Conservation (phyloP, 2,329 filamentous ascomycete species). For the Colletotrichum acutatum region DNA sequence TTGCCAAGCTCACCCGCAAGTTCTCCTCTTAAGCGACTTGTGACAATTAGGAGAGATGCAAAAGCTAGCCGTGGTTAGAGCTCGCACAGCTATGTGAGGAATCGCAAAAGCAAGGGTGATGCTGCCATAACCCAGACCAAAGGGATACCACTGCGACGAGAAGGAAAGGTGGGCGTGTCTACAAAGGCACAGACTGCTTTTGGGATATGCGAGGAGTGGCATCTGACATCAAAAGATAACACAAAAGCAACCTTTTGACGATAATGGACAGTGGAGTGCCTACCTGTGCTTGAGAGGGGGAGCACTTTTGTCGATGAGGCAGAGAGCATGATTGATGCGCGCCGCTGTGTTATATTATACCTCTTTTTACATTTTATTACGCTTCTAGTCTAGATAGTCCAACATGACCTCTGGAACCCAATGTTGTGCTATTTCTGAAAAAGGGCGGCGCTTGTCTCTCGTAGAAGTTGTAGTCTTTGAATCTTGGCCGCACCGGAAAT, state of each 20-base stretch:
- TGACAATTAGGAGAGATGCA: not conserved
- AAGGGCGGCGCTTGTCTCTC: too few species aligned
- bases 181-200: not conserved
- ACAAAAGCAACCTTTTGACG: slow-evolving; percentile 28
- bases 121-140: not conserved
- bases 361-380: slow-evolving; percentile 22
- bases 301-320: not conserved
- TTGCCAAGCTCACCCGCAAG: slow-evolving; percentile 92
- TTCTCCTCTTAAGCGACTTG: slow-evolving; percentile 71
- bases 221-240: slow-evolving; percentile 10
- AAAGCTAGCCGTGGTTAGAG: not conserved
- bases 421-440: not conserved
- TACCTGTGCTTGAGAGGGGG: slow-evolving; percentile 7
- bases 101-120: not conserved
- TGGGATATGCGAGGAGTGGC: not conserved
- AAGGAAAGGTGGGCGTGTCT: not conserved
- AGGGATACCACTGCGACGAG: not conserved
- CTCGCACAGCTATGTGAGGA: not conserved
- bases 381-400: slow-evolving; percentile 15
- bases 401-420: slow-evolving; percentile 20
- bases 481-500: not conserved
- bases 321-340: slow-evolving; percentile 26
- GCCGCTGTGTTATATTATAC: slow-evolving; percentile 37
- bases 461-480: not conserved
- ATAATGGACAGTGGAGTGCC: slow-evolving; percentile 32